These are phyloP conservation scores for Fomitiporia mediterranea DNA, from an alignment of 1,284 basidiomycete genomes.

Conservation along the genomic window DNA sequence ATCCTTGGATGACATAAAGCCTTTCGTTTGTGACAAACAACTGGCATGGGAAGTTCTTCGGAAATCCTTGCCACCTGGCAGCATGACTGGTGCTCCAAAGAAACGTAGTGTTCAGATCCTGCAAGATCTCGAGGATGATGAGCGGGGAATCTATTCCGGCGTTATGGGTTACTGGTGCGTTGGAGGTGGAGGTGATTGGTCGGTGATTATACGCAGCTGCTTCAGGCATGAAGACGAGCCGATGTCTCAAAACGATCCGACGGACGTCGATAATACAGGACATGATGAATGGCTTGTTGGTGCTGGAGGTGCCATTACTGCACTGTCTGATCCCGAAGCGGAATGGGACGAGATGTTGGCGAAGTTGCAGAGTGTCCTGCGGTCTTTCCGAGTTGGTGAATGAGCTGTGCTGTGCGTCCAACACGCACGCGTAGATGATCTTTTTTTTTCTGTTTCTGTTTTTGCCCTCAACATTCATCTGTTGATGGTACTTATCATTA, in stretches of 20 bases:
- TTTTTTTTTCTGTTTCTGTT: background rate
- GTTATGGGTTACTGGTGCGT: conserved; percentile 92
- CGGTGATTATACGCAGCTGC: conserved; percentile 94
- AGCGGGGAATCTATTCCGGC: conserved; percentile 88
- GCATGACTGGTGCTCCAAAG: conserved; percentile 98
- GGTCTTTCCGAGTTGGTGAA: conserved; percentile 42
- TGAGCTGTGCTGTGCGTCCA: no score
- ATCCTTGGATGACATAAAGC: conserved; percentile 28
- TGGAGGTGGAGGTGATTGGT: conserved; percentile 87
- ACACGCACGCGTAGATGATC: no score
- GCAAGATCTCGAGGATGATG: conserved; percentile 69
- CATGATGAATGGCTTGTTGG: conserved; percentile 73
- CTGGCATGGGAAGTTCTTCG: conserved; percentile 77
- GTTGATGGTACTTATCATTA: conserved; percentile 10
- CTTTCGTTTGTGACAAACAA: conserved; percentile 35
- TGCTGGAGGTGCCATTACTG: conserved; percentile 95
- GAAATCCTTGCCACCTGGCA: conserved; percentile 88
- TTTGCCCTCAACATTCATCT: conserved; percentile 14
- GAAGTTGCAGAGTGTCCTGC: conserved; percentile 73
- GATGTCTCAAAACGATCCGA: background rate
- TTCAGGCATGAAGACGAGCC: conserved; percentile 59
- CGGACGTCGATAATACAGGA: conserved; percentile 23
- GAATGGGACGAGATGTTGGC: conserved; percentile 95
- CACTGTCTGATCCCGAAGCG: conserved; percentile 77
- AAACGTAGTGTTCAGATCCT: conserved; percentile 90